A percentile compares a stretch with the other conserved stretches of the same genome.
Evolutionary conservation across 495 filamentous ascomycete species (phyloP).

Genomic region (Aspergillus biplanus): DNA sequence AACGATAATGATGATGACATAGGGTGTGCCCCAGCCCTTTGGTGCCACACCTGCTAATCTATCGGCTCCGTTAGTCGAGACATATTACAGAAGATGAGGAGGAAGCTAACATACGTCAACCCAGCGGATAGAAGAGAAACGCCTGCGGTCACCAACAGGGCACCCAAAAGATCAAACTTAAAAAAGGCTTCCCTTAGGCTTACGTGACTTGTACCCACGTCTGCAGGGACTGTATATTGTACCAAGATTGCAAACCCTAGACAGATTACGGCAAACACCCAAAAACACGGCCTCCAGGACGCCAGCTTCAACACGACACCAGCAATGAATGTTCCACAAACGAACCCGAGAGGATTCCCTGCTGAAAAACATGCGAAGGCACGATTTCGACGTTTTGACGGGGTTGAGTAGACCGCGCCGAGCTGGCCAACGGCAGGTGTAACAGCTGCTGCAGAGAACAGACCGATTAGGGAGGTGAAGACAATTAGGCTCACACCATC

Average conservation of each 20-base stretch:
- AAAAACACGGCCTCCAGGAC: conserved; percentile 69
- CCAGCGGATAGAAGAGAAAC: conserved; percentile 67
- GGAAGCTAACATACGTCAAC: conserved; percentile 55
- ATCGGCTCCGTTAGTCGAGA: conserved; percentile 12
- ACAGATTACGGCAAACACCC: conserved; percentile 65
- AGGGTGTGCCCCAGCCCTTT: conserved; percentile 69
- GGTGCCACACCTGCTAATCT: conserved; percentile 54
- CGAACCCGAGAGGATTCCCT: conserved; percentile 71
- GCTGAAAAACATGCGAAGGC: conserved; percentile 70
- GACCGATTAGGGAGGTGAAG: conserved; percentile 64
- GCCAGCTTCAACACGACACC: conserved; percentile 70
- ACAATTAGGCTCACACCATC: conserved; percentile 67
- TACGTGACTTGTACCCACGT: conserved; percentile 45
- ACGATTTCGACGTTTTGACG: conserved; percentile 65
- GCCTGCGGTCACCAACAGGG: conserved; percentile 63
- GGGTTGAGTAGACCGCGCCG: conserved; percentile 64
- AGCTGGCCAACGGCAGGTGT: conserved; percentile 69
- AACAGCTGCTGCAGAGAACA: conserved; percentile 64
- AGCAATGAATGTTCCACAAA: conserved; percentile 66
- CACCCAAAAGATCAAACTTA: conserved; percentile 68
- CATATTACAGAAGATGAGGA: background rate
- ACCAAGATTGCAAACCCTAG: conserved; percentile 60
- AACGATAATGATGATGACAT: conserved; percentile 65
- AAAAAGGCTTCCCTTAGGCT: conserved; percentile 51
- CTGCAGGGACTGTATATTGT: conserved; percentile 66